Conservation (phyloP, 768 basidiomycete species). For the Lactifluus subvellereus region DNA sequence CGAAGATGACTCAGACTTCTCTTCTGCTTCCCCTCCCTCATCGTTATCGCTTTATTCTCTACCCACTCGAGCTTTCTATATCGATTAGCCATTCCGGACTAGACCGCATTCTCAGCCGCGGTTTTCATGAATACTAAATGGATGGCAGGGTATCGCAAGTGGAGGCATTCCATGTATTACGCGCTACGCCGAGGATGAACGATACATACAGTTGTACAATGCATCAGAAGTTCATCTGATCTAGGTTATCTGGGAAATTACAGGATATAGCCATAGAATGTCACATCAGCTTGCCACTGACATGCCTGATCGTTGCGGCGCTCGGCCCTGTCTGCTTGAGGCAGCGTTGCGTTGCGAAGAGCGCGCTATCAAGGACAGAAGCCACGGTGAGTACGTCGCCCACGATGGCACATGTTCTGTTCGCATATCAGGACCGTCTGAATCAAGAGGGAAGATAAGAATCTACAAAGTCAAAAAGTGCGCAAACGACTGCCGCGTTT, state of each 20-base stretch:
- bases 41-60: not conserved
- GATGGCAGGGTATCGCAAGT: not conserved
- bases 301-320: conserved; percentile 24
- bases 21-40: not conserved
- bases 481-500: no score
- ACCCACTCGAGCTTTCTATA: not conserved
- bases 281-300: conserved; percentile 26
- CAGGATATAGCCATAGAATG: not conserved
- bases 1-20: conserved; percentile 9
- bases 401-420: no score
- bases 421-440: no score
- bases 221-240: conserved; percentile 4
- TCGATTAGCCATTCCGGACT: not conserved
- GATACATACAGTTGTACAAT: conserved; percentile 2
- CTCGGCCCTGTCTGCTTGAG: conserved; percentile 51
- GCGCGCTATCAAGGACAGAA: no score
- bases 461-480: no score
- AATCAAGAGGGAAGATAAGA: no score
- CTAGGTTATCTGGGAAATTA: conserved; percentile 1
- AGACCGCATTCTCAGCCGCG: not conserved
- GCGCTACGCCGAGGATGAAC: not conserved
- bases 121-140: not conserved
- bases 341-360: conserved; percentile 69
- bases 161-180: not conserved
- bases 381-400: no score